Evolutionary conservation across 163 green algal genomes (phyloP), one percentile per base, ranked within the genome.

Genomic region (Scenedesmus sp.): DNA sequence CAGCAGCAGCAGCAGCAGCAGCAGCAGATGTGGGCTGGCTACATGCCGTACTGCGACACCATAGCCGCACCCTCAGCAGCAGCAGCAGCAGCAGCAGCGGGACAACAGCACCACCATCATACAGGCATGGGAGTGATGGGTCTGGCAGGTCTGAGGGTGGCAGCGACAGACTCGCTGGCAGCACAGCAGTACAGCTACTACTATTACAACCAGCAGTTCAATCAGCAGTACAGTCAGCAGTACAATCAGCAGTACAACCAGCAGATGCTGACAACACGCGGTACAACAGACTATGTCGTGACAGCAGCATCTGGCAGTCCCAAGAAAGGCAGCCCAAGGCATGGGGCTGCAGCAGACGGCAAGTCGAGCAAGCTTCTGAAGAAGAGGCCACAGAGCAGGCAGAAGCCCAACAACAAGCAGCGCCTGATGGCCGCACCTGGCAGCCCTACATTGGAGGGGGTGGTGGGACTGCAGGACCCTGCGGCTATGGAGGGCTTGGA

Each of bases 351-450:
- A 56, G 59, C 59, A 77, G 83, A 64, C 52, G 16, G 23, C 18
- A 59, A 46, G 23, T 12, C 1, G 0, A n/a, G 57, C 83, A 88
- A 66, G 57, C 56, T 76, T 2, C 77, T 16, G 0, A 88, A 88
- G 57, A 64, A 88, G 23, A 77, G 52, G 83, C n/a, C 66, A 5
- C 83, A 34, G n/a, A 88, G 83, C n/a, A 88, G 18, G 57, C 83
- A 88, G 83, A 88, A 88, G 52, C 83, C 83, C 6, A 88, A 88
- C 23, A 74, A 88, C 59, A 88, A 88, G 23, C 82, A 87, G 57
- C n/a, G 10, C 10, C 4, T 46, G 34, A 46, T n/a, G 5, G 70
- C 13, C 0, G 70, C 70, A 4, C 70, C 70, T 52, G 70, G 66
- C 20, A 79, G 70, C 52, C 70, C 70, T n/a, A 79, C 23, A 5